phyloP scores from a whole-genome alignment of 2,329 filamentous ascomycete genomes.

The Venturia nashicola region DNA sequence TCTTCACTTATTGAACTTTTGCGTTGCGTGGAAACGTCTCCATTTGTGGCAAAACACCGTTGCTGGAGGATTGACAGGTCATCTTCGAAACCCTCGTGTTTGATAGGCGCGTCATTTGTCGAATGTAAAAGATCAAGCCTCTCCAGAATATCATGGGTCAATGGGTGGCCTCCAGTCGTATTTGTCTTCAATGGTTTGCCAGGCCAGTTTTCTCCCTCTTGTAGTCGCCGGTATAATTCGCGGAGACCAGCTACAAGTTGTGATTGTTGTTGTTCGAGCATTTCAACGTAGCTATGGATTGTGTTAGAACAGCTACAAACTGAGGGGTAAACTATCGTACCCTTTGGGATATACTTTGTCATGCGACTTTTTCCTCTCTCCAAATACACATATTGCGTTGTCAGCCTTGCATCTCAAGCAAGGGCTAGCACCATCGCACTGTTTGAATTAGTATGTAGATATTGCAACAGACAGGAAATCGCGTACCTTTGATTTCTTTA shows the following conservation, averaged over 20 bases:
- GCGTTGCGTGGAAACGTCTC: constrained; percentile 40
- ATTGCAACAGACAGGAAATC: neutral
- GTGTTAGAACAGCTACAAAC: constrained; percentile 9
- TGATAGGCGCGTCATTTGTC: constrained; percentile 30
- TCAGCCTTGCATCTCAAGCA: constrained; percentile 51
- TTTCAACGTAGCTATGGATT: constrained; percentile 45
- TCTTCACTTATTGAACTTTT: constrained; percentile 45
- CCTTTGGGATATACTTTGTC: constrained; percentile 59
- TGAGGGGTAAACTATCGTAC: constrained; percentile 21
- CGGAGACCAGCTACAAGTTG: constrained; percentile 50
- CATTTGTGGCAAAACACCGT: constrained; percentile 28
- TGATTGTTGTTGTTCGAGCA: constrained; percentile 53
- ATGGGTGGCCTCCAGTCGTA: constrained; percentile 40
- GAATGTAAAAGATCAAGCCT: constrained; percentile 45
- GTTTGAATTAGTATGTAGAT: constrained; percentile 11
- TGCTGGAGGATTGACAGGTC: constrained; percentile 43
- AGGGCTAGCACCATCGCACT: constrained; percentile 50
- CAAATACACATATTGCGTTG: constrained; percentile 53
- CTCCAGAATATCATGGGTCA: constrained; percentile 52
- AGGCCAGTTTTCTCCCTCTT: constrained; percentile 42
- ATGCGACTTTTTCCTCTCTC: constrained; percentile 52
- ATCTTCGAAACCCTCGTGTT: constrained; percentile 46
- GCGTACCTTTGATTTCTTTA: constrained; percentile 53
- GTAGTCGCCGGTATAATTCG: constrained; percentile 44
- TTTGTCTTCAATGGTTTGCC: constrained; percentile 40